Evolutionary conservation across 2,329 filamentous ascomycete genomes (phyloP), one percentile per base, ranked within the genome.

Genomic region (Claviceps maximensis): DNA sequence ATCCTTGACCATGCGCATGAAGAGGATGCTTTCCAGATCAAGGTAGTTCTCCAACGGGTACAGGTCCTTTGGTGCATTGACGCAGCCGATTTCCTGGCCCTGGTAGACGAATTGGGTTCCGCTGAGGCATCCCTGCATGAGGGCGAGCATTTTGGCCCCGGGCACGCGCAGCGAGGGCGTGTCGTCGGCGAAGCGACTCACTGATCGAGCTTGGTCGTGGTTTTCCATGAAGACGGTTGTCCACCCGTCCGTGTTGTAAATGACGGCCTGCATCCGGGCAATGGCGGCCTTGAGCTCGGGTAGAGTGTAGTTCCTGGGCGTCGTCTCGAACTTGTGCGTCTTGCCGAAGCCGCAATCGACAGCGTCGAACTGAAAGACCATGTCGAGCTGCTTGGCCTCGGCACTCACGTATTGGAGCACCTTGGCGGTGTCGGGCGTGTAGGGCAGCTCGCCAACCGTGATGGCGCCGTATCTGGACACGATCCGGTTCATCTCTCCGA

Each of bases 341-440:
- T 69, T 63, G 53, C 78, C 75, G 52, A 74, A 71, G 6, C 78
- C 83, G 17, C 84, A 69, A 60, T 83, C 76, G 8, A 86, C 80
- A 12, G 82, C 74, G 58, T 82, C 78, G 56, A 83, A 82, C 58
- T 82, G 79, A 65, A 87, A 86, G 1, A 85, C 79, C 83, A 86
- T 87, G 62, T 80, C 77, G 49, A 87, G 67, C 63, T 85, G 77
- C 54, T 75, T 74, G 53, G 78, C 76, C 29, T 73, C 66, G 0
- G 78, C 74, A 3, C 75, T 74, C 15, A 86, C 79, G 57, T 83
- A 86, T 19, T 72, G 62, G 8, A 85, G 65, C 1, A 86, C 80
- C 40, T 78, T 71, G 3, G 67, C 64, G 29, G 76, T 72, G 53
- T 83, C 75, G 0, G 78, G 80, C 0, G 82, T 84, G 58, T 77